A percentile compares a stretch with the other conserved stretches of the same genome.
Conservation (phyloP, 352 stramenopile genomes). For the Phytophthora citricola region DNA sequence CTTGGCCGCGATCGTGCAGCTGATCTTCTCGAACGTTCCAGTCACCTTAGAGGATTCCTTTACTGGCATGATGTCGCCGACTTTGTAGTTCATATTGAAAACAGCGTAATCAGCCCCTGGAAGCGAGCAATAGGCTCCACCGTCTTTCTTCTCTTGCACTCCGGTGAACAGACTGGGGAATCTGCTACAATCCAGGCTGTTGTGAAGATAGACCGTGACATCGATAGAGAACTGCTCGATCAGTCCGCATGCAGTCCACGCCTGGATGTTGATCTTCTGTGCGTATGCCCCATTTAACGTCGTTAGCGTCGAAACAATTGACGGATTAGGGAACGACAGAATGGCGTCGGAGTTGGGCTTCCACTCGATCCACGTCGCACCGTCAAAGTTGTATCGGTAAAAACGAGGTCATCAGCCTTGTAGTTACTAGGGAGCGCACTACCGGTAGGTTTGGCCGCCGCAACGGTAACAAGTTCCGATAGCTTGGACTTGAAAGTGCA, state of each 20-base stretch:
- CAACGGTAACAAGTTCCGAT: slow-evolving; percentile 15
- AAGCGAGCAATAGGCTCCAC: slow-evolving; percentile 18
- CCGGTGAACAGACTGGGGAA: slow-evolving; percentile 14
- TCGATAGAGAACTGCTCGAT: slow-evolving; percentile 37
- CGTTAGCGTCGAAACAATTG: too few relatives aligned
- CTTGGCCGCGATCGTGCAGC: slow-evolving; percentile 1
- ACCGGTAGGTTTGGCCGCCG: background rate
- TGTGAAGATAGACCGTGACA: slow-evolving; percentile 48
- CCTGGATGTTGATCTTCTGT: slow-evolving; percentile 53
- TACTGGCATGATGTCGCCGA: slow-evolving; percentile 9
- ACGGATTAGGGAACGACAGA: slow-evolving; percentile 24
- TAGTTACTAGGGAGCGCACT: slow-evolving; percentile 1
- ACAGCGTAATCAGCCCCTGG: slow-evolving; percentile 29
- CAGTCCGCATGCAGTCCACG: slow-evolving; percentile 57
- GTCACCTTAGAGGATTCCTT: slow-evolving; percentile 8
- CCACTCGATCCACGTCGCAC: slow-evolving; percentile 14
- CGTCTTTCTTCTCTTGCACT: background rate
- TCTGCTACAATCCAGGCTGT: slow-evolving; percentile 17
- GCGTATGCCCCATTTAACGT: background rate
- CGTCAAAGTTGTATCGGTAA: slow-evolving; percentile 58
- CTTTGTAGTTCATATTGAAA: slow-evolving; percentile 18
- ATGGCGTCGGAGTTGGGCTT: background rate
- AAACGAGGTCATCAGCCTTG: slow-evolving; percentile 31
- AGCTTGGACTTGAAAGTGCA: slow-evolving; percentile 16
- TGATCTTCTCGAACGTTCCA: slow-evolving; percentile 8